Evolutionary conservation across 2,329 filamentous ascomycete species (phyloP).

Genomic region (Aurifilum marmelostoma): DNA sequence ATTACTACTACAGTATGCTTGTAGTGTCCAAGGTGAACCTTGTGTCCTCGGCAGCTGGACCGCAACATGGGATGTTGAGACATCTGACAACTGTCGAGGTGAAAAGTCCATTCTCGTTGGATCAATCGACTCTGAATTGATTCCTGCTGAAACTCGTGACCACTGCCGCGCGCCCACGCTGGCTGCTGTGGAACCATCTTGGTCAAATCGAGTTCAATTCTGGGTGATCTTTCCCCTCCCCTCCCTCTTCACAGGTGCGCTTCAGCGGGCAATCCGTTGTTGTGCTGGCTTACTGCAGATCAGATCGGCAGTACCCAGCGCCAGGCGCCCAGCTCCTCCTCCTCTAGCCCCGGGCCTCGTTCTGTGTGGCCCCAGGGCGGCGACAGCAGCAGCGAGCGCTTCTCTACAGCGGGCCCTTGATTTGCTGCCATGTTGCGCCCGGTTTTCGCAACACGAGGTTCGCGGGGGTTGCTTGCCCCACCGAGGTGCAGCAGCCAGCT

Average conservation of each 20-base stretch:
- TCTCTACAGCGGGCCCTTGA: background rate
- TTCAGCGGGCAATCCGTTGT: no score
- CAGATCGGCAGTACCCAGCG: background rate
- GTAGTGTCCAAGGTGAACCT: background rate
- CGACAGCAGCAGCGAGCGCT: no score
- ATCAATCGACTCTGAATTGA: background rate
- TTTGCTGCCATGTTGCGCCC: background rate
- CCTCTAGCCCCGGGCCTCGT: no score
- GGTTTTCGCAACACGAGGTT: conserved; percentile 7
- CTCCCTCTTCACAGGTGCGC: no score
- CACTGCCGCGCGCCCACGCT: background rate
- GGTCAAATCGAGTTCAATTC: background rate
- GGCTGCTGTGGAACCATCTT: background rate
- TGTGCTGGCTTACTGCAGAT: background rate
- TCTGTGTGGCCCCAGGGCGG: no score
- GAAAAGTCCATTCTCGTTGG: background rate
- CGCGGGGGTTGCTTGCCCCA: no score
- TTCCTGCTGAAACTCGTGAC: background rate
- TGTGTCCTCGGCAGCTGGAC: no score
- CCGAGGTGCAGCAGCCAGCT: conserved; percentile 11
- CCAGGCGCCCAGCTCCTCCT: background rate
- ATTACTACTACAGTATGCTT: background rate
- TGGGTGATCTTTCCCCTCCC: background rate
- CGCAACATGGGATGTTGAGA: background rate
- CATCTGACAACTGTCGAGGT: background rate